phyloP scores from a whole-genome alignment of 2,329 filamentous ascomycete species.

The Trichoderma harzianum region DNA sequence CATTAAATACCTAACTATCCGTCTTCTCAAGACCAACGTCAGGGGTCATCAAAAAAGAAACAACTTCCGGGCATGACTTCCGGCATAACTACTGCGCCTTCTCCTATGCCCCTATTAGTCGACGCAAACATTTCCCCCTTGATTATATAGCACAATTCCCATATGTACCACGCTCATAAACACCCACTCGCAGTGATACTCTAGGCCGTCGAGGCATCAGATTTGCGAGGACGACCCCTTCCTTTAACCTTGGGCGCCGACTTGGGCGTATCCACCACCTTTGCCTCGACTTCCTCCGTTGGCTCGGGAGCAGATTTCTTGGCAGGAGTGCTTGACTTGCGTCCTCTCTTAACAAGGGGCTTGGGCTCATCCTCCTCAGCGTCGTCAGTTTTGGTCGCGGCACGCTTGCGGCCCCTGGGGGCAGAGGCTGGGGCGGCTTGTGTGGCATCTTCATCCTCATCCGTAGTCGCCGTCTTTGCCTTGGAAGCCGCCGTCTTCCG shows the following conservation, averaged over 20 bases:
- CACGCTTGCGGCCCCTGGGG: slow-evolving; percentile 19
- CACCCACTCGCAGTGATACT: not conserved
- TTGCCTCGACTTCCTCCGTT: not conserved
- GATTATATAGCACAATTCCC: not conserved
- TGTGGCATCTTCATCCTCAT: slow-evolving; percentile 21
- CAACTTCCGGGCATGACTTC: not conserved
- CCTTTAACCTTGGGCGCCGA: slow-evolving; percentile 1
- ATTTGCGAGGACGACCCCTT: slow-evolving; percentile 28
- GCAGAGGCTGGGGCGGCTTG: slow-evolving; percentile 12
- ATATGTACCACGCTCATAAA: not conserved
- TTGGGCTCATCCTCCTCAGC: slow-evolving; percentile 21
- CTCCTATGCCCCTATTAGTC: not conserved
- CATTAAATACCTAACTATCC: not conserved
- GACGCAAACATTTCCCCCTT: not conserved
- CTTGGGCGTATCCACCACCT: not conserved
- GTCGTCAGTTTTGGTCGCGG: slow-evolving; percentile 19
- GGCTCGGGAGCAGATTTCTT: slow-evolving; percentile 7
- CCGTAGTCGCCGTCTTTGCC: slow-evolving; percentile 12
- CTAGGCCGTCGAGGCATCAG: not conserved
- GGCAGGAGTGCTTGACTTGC: slow-evolving; percentile 14
- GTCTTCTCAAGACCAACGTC: not conserved
- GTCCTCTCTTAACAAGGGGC: slow-evolving; percentile 30
- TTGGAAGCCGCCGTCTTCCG: slow-evolving; percentile 10
- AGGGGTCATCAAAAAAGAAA: not conserved
- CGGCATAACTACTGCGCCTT: not conserved